phyloP scores from a whole-genome alignment of 1,139 yeast genomes.

The Geotrichum armillariae region DNA sequence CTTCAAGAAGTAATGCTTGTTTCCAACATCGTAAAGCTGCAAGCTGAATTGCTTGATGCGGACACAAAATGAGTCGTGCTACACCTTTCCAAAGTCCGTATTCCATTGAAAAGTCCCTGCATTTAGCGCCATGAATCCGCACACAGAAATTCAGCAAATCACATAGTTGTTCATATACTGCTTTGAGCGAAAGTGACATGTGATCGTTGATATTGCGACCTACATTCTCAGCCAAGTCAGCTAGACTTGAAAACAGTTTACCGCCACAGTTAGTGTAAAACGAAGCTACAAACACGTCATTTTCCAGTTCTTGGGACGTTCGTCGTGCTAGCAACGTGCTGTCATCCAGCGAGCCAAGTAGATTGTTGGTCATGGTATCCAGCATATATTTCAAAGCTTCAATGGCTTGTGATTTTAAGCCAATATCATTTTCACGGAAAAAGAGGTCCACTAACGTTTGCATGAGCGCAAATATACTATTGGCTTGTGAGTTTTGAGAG shows the following conservation, averaged over 20 bases:
- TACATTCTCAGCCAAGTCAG: conserved; percentile 19
- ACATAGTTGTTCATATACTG: conserved; percentile 63
- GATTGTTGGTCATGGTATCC: conserved; percentile 48
- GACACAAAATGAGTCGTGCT: conserved; percentile 35
- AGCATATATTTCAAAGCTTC: conserved; percentile 77
- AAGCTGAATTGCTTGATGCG: conserved; percentile 51
- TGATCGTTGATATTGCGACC: not conserved
- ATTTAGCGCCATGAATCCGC: conserved; percentile 54
- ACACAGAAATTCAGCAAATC: conserved; percentile 69
- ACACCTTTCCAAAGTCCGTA: conserved; percentile 39
- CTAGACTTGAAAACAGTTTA: conserved; percentile 26
- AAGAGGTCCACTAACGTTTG: conserved; percentile 59
- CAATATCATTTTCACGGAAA: conserved; percentile 63
- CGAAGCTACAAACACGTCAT: conserved; percentile 27
- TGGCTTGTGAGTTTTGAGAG: conserved; percentile 12
- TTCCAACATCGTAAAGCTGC: conserved; percentile 47
- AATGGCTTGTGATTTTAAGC: conserved; percentile 76
- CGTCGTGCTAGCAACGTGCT: conserved; percentile 51
- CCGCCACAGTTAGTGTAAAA: conserved; percentile 30
- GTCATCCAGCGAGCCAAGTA: conserved; percentile 33
- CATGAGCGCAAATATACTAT: conserved; percentile 13
- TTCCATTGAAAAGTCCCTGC: conserved; percentile 62
- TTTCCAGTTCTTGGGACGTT: conserved; percentile 19
- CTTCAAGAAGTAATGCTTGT: conserved; percentile 44
- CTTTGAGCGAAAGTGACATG: conserved; percentile 36